phyloP scores from a whole-genome alignment of 1,284 basidiomycete species.

The Irpex rosettiformis region DNA sequence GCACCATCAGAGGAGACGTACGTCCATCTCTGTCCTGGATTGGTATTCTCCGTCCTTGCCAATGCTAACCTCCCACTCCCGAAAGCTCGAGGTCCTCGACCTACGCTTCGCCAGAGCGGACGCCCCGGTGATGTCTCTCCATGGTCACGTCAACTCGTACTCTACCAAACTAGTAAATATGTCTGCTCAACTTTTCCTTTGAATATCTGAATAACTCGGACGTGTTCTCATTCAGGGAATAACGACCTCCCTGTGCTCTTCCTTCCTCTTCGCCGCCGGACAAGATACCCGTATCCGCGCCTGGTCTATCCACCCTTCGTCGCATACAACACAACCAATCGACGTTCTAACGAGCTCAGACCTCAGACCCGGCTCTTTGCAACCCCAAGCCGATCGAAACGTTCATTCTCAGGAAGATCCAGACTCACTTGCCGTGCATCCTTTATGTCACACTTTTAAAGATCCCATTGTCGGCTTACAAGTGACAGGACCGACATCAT shows the following conservation, averaged over 20 bases:
- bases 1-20: conserved; percentile 60
- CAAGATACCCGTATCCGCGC: conserved; percentile 57
- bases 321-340: background rate
- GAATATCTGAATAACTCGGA: background rate
- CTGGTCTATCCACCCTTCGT: conserved; percentile 64
- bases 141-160: conserved; percentile 55
- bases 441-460: conserved; percentile 9
- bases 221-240: conserved; percentile 45
- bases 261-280: conserved; percentile 73
- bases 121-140: conserved; percentile 44
- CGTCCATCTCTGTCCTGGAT: conserved; percentile 16
- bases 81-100: conserved; percentile 64
- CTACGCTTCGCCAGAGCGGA: conserved; percentile 46
- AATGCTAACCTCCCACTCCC: background rate
- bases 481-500: conserved; percentile 6
- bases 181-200: conserved; percentile 3
- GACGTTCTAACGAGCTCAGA: background rate
- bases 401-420: background rate
- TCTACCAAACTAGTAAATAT: conserved; percentile 43
- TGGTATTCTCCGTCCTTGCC: background rate
- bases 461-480: conserved; percentile 9
- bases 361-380: background rate
- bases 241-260: conserved; percentile 51
- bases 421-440: background rate
- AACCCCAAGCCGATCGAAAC: background rate